Conservation (phyloP, 1,139 yeast species). For the Suhomyces bokatorum region DNA sequence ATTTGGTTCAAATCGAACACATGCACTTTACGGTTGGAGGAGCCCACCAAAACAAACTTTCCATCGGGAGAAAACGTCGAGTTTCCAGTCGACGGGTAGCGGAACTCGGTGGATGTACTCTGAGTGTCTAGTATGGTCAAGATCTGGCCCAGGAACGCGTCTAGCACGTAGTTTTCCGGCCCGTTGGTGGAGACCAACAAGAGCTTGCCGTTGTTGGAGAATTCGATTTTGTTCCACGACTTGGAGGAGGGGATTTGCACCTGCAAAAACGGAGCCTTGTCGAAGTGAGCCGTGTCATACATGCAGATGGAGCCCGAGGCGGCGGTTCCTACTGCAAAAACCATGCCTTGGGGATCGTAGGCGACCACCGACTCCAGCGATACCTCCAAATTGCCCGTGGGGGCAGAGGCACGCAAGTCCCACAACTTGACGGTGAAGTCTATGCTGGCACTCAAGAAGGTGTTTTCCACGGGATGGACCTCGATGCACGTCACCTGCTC, state of each 20-base stretch:
- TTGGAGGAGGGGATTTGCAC: slow-evolving; percentile 25
- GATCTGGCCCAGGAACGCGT: slow-evolving; percentile 67
- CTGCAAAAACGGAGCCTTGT: slow-evolving; percentile 54
- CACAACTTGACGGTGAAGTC: slow-evolving; percentile 85
- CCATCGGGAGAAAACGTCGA: slow-evolving; percentile 83
- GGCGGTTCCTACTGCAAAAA: slow-evolving; percentile 67
- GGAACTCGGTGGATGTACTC: slow-evolving; percentile 21
- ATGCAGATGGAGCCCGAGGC: slow-evolving; percentile 51
- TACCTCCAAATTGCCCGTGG: slow-evolving; percentile 62
- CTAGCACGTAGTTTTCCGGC: slow-evolving; percentile 58
- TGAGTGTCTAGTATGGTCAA: slow-evolving; percentile 44
- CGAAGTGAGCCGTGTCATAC: slow-evolving; percentile 60
- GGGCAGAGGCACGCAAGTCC: slow-evolving; percentile 70
- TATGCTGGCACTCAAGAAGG: slow-evolving; percentile 65
- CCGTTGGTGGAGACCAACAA: slow-evolving; percentile 66
- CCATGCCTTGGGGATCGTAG: slow-evolving; percentile 80
- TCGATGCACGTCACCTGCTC: slow-evolving; percentile 71
- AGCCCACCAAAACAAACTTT: slow-evolving; percentile 54
- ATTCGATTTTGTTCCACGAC: slow-evolving; percentile 69
- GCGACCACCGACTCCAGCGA: slow-evolving; percentile 59
- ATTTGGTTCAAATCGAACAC: slow-evolving; percentile 61
- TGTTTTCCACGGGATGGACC: slow-evolving; percentile 70
- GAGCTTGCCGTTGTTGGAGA: slow-evolving; percentile 77
- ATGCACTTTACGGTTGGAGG: slow-evolving; percentile 56
- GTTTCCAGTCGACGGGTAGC: slow-evolving; percentile 59